phyloP scores from a whole-genome alignment of 2,329 filamentous ascomycete species.

The Trichoderma citrinoviride region DNA sequence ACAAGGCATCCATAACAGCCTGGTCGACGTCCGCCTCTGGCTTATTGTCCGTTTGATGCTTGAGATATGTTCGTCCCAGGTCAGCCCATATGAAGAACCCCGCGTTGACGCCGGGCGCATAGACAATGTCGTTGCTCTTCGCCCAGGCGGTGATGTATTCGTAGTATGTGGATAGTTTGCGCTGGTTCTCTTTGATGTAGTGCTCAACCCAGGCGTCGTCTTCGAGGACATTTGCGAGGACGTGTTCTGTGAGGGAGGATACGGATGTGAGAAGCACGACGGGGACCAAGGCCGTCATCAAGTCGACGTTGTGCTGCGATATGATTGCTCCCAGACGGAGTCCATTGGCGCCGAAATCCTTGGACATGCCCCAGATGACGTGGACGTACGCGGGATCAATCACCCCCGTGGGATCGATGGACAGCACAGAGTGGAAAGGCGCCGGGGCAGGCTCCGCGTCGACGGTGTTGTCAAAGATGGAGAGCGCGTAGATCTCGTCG shows the following conservation, averaged over 20 bases:
- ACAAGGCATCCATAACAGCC: slow-evolving; percentile 31
- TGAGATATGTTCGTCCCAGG: slow-evolving; percentile 36
- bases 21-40: slow-evolving; percentile 29
- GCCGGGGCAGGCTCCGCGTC: slow-evolving; percentile 29
- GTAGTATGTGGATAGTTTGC: slow-evolving; percentile 41
- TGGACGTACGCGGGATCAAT: slow-evolving; percentile 52
- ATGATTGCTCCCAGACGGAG: slow-evolving; percentile 51
- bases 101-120: slow-evolving; percentile 48
- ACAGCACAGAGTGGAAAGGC: slow-evolving; percentile 46
- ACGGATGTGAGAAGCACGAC: slow-evolving; percentile 44
- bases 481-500: slow-evolving; percentile 51
- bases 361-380: slow-evolving; percentile 46
- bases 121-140: slow-evolving; percentile 41
- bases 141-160: slow-evolving; percentile 39
- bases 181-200: slow-evolving; percentile 45
- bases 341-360: slow-evolving; percentile 58
- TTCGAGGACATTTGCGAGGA: slow-evolving; percentile 42
- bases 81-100: slow-evolving; percentile 57
- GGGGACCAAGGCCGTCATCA: slow-evolving; percentile 39
- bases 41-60: slow-evolving; percentile 16
- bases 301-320: slow-evolving; percentile 43
- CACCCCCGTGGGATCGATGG: slow-evolving; percentile 42
- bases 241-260: slow-evolving; percentile 44
- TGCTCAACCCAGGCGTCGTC: slow-evolving; percentile 43
- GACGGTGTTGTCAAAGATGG: slow-evolving; percentile 44